Evolutionary conservation across 352 stramenopile species (phyloP), one percentile per base, ranked within the genome.

Genomic region (Phytophthora pinifolia): DNA sequence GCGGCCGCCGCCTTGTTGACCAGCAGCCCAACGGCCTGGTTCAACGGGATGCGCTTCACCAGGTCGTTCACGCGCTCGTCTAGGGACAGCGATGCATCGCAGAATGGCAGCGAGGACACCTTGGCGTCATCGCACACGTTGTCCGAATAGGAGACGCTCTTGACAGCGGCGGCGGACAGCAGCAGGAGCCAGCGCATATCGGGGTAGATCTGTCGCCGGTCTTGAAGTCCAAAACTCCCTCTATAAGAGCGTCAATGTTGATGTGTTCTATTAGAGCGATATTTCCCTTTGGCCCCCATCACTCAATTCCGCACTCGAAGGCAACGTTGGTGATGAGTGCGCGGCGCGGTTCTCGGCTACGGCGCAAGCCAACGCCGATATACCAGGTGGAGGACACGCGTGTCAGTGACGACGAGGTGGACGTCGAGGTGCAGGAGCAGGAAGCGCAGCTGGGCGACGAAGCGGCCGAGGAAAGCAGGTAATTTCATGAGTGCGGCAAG

Each of bases 321-420:
- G 27, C 18, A 18, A 17, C 49, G 18, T 12, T 36, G 33, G 25
- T 14, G 54, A 84, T 83, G 67, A 72, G 46, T 49, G 48, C 60
- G 37, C 79, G 83, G 12, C 78, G 83, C 37, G 79, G 81, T 52
- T 82, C 67, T 22, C 83, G 83, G 17, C 63, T 79, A 61, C 78
- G 82, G 15, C 82, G 70, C 45, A 79, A 76, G 65, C 83, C 83
- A 25, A 87, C 77, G 59, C 48, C 59, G 14, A 74, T 94, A 22
- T 94, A 91, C 63, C 70, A 86, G 49, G 78, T 89, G 45, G 70
- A 82, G 45, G 74, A 88, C 53, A 62, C 38, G 14, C 83, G 79
- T 5, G 4, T n/a, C 0, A 52, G 29, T 30, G 59, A 7, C 5
- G 54, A 73, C 4, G 64, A 76, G 3, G 35, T 54, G 8, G 56